phyloP scores from a whole-genome alignment of 345 rosid species.

The Populus davidiana region DNA sequence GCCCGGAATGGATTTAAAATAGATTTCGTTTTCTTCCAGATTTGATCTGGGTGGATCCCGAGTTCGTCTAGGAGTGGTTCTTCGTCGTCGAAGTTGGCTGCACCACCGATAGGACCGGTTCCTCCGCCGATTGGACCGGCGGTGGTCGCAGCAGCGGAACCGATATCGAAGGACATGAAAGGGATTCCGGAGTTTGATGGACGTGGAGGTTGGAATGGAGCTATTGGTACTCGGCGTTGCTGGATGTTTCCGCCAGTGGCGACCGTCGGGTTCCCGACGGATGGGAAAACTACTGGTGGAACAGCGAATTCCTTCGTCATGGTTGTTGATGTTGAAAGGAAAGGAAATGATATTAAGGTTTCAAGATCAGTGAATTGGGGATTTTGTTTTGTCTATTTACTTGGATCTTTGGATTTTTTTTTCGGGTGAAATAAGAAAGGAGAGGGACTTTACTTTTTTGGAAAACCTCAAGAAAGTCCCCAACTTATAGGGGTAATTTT shows the following conservation, averaged over 20 bases:
- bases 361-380: neutral
- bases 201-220: constrained; percentile 80
- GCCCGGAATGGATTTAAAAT: constrained; percentile 78
- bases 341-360: neutral
- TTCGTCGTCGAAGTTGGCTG: constrained; percentile 73
- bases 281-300: constrained; percentile 49
- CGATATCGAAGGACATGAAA: constrained; percentile 90
- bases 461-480: no score
- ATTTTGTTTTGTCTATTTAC: neutral
- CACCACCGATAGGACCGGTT: constrained; percentile 14
- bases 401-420: neutral
- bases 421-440: no score
- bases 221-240: constrained; percentile 69
- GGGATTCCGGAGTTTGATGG: constrained; percentile 67
- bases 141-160: constrained; percentile 50
- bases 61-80: constrained; percentile 95
- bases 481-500: no score
- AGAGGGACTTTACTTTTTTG: no score
- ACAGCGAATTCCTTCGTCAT: constrained; percentile 80
- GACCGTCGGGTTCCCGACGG: constrained; percentile 52
- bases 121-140: constrained; percentile 52
- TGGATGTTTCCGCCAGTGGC: constrained; percentile 43
- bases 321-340: neutral
- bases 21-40: constrained; percentile 85
- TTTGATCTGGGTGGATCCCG: constrained; percentile 95